A percentile compares a stretch with the other conserved stretches of the same genome.
Evolutionary conservation across 345 rosid species (phyloP).

Genomic region (Nasturtium officinale): DNA sequence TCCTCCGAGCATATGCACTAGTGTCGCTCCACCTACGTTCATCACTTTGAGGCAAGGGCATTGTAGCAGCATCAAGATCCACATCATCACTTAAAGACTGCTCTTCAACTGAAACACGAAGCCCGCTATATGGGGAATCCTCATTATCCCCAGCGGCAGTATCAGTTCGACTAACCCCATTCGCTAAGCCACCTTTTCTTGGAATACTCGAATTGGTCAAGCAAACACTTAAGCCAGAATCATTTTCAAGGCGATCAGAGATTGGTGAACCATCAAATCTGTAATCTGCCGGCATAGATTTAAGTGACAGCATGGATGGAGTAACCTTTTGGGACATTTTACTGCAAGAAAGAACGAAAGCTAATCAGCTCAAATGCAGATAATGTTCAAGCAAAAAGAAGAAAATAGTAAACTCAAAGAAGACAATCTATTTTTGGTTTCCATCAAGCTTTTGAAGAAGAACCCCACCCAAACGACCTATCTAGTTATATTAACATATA

Average conservation of each 20-base stretch:
- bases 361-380: conserved; percentile 38
- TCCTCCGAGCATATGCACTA: conserved; percentile 62
- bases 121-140: conserved; percentile 78
- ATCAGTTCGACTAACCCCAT: conserved; percentile 45
- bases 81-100: conserved; percentile 52
- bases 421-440: conserved; percentile 47
- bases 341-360: conserved; percentile 48
- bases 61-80: conserved; percentile 37
- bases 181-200: conserved; percentile 46
- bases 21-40: conserved; percentile 81
- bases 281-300: conserved; percentile 72
- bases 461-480: conserved; percentile 58
- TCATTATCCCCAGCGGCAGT: conserved; percentile 47
- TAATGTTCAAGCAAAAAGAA: conserved; percentile 44
- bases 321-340: conserved; percentile 60
- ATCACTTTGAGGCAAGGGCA: conserved; percentile 50
- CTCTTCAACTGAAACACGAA: conserved; percentile 47
- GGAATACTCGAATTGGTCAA: conserved; percentile 40
- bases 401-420: conserved; percentile 41
- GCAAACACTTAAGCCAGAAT: conserved; percentile 34
- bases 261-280: conserved; percentile 53
- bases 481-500: conserved; percentile 45
- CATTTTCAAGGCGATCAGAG: conserved; percentile 48
- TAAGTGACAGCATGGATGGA: conserved; percentile 63
- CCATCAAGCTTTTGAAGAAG: conserved; percentile 52